Evolutionary conservation across 441 rosid genomes (phyloP), one percentile per base, ranked within the genome.

Genomic region (Erodium moschatum): DNA sequence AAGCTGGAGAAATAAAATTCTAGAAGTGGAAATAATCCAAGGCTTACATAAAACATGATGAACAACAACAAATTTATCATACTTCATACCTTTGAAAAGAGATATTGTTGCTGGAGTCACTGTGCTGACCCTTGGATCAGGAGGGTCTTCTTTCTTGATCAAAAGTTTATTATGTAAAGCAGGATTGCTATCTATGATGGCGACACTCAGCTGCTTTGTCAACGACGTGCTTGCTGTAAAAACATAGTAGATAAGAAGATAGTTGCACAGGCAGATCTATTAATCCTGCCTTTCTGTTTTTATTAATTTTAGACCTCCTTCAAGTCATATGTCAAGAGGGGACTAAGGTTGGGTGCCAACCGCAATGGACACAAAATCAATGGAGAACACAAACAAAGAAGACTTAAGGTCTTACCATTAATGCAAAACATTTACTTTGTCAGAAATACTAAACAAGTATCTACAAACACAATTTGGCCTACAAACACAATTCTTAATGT

Each of bases 61-160:
- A 66, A 60, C 4, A 70, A 74, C 24, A 13, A 69, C 7, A 27
- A 72, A 29, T 1, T 44, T 20, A 56, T 3, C n/a, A 54, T 65
- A 58, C 48, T 73, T 38, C 12, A 31, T 82, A 90, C 98, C 97
- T 87, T 84, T 85, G 80, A 93, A 88, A 73, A 81, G 76, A 38
- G 93, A 85, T 73, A 89, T 81, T 10, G 93, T 82, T 19, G 93
- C 88, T 71, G 97, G 98, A 27, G 96, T 91, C 73, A 93, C 89
- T 5, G 97, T 87, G 70, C 97, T 91, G 84, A 93, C 97, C 83
- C 98, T 86, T 0, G 93, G 82, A 85, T 91, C 98, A 71, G 97
- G 97, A 40, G 83, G 85, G 50, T 83, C 82, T 8, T 87, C 96
- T 76, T 79, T 87, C 72, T 83, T 85, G 63, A 88, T 79, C 72